phyloP scores from a whole-genome alignment of 352 stramenopile genomes.

The Pythium utonaiense region DNA sequence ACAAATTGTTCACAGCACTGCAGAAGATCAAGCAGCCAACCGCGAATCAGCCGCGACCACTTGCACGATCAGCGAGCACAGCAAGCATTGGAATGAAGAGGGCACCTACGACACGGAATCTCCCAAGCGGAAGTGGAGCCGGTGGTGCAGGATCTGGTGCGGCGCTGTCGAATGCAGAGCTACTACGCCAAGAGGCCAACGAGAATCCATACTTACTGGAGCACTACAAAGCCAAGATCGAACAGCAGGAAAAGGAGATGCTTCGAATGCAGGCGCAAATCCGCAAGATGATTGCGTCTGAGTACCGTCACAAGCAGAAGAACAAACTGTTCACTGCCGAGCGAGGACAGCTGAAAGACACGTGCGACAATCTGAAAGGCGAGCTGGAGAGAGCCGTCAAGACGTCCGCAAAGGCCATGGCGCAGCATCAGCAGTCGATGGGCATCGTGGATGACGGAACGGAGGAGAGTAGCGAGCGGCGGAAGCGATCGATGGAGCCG shows the following conservation, averaged over 20 bases:
- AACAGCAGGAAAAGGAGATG: constrained; percentile 50
- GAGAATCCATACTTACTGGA: constrained; percentile 70
- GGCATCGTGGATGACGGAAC: not conserved
- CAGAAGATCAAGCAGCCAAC: constrained; percentile 56
- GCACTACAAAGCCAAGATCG: constrained; percentile 51
- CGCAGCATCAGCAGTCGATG: constrained; percentile 12
- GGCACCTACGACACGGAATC: not conserved
- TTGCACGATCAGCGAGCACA: constrained; percentile 1
- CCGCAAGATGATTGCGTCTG: constrained; percentile 74
- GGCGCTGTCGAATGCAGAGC: not conserved
- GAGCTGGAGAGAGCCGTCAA: constrained; percentile 46
- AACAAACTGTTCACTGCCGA: constrained; percentile 47
- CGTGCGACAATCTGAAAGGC: constrained; percentile 37
- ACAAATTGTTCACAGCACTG: constrained; percentile 59
- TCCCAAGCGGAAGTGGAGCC: not conserved
- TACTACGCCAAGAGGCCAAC: constrained; percentile 23
- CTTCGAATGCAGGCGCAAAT: constrained; percentile 66
- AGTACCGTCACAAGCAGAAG: constrained; percentile 75
- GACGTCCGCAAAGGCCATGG: constrained; percentile 33
- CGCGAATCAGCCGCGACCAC: not conserved
- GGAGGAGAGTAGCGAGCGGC: not conserved
- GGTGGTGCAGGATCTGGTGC: not conserved
- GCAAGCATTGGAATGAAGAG: constrained; percentile 4
- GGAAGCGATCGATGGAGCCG: not conserved
- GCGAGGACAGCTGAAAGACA: constrained; percentile 43